Conservation (phyloP, 148 eudicot genomes). For the Amaranthus cruentus region DNA sequence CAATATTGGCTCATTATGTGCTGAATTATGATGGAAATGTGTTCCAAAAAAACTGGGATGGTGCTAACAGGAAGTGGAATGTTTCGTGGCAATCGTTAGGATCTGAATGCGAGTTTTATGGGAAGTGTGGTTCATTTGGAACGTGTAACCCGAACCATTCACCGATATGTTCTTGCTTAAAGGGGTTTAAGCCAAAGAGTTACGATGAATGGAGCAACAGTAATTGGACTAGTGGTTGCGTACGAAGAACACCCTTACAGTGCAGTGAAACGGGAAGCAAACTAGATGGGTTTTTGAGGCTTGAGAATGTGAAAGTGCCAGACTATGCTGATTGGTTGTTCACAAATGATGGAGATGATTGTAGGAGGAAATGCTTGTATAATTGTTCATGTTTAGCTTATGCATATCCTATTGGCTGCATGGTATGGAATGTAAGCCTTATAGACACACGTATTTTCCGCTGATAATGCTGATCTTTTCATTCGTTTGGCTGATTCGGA, state of each 20-base stretch:
- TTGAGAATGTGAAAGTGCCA: slow-evolving; percentile 34
- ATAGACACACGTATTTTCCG: slow-evolving; percentile 23
- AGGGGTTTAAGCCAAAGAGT: slow-evolving; percentile 29
- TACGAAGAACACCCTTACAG: slow-evolving; percentile 29
- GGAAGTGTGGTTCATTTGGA: slow-evolving; percentile 30
- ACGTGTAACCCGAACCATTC: slow-evolving; percentile 18
- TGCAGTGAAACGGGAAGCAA: slow-evolving; percentile 25
- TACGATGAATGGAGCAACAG: slow-evolving; percentile 36
- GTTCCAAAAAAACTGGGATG: slow-evolving; percentile 8
- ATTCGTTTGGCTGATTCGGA: slow-evolving; percentile 35
- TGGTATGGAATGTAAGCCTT: slow-evolving; percentile 31
- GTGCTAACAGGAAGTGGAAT: slow-evolving; percentile 18
- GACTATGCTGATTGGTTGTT: slow-evolving; percentile 10
- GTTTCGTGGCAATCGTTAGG: slow-evolving; percentile 15
- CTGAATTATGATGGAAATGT: too few species aligned
- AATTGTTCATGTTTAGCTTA: slow-evolving; percentile 37
- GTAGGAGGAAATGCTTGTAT: slow-evolving; percentile 20
- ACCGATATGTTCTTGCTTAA: slow-evolving; percentile 25
- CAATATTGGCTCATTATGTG: slow-evolving; percentile 1
- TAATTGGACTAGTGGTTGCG: slow-evolving; percentile 54
- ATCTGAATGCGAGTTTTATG: slow-evolving; percentile 29
- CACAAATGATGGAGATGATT: background rate
- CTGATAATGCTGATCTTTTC: slow-evolving; percentile 24
- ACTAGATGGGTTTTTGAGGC: slow-evolving; percentile 33
- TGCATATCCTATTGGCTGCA: slow-evolving; percentile 28